Evolutionary conservation across 495 filamentous ascomycete species (phyloP).

Genomic region (Podospora didyma): DNA sequence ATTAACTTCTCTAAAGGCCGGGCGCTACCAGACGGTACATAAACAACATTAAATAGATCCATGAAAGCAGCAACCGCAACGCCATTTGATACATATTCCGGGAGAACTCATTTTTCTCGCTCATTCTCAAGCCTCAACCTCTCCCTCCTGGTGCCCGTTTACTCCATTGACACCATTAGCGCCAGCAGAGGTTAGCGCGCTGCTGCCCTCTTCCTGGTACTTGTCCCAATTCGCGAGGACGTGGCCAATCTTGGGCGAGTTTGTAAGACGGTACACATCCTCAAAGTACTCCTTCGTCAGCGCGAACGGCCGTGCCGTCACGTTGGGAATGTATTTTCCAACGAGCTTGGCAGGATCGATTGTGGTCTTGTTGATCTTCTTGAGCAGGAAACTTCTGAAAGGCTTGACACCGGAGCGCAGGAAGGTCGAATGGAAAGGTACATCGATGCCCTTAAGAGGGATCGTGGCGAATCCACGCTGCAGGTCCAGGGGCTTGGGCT

Average conservation of each 20-base stretch:
- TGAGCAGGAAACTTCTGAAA: constrained; percentile 92
- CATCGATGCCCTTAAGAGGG: constrained; percentile 93
- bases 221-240: constrained; percentile 83
- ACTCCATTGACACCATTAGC: constrained; percentile 8
- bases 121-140: background rate
- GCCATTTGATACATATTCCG: background rate
- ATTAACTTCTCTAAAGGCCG: too few relatives aligned
- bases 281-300: constrained; percentile 98
- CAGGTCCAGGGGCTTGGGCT: constrained; percentile 81
- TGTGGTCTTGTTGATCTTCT: constrained; percentile 98
- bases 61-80: background rate
- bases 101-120: background rate
- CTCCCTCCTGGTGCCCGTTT: constrained; percentile 5
- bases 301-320: constrained; percentile 91
- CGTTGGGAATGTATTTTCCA: constrained; percentile 98
- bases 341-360: constrained; percentile 95
- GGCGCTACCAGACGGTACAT: too few relatives aligned
- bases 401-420: constrained; percentile 96
- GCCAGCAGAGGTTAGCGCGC: background rate
- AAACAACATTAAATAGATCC: background rate
- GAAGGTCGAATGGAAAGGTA: constrained; percentile 98
- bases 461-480: constrained; percentile 96
- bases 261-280: constrained; percentile 92
- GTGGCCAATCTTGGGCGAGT: constrained; percentile 83
- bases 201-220: constrained; percentile 38